phyloP scores from a whole-genome alignment of 176 grass and related monocot species.

The Musa schizocarpa region DNA sequence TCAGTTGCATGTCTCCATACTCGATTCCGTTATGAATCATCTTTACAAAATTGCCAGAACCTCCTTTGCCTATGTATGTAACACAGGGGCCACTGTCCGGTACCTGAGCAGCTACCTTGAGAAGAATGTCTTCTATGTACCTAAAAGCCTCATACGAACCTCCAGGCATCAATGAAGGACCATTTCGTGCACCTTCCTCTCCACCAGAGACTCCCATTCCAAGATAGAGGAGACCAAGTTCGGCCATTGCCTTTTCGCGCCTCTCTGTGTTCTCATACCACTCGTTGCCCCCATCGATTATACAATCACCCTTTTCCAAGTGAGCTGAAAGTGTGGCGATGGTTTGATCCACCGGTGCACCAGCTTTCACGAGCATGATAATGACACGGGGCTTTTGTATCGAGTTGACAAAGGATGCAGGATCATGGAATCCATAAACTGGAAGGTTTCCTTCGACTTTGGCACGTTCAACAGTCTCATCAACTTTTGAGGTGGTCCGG shows the following conservation, averaged over 20 bases:
- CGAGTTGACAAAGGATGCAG: constrained; percentile 11
- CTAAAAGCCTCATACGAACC: constrained; percentile 6
- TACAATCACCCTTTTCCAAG: constrained; percentile 8
- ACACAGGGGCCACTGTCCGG: constrained; percentile 14
- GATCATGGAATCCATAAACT: constrained; percentile 16
- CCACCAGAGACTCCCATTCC: constrained; percentile 19
- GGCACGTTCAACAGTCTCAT: constrained; percentile 19
- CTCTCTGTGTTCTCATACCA: constrained; percentile 19
- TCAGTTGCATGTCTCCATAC: constrained; percentile 21
- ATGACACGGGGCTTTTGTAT: constrained; percentile 16
- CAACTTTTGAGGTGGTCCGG: constrained; percentile 11
- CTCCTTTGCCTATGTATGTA: constrained; percentile 12
- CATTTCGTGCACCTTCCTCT: constrained; percentile 10
- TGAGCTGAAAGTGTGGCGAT: constrained; percentile 10
- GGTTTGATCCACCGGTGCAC: constrained; percentile 16
- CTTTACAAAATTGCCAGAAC: constrained; percentile 18
- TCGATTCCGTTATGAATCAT: constrained; percentile 15
- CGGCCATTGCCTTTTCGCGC: constrained; percentile 5
- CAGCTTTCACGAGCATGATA: constrained; percentile 16
- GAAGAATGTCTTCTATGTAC: constrained; percentile 18
- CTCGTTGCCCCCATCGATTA: constrained; percentile 14
- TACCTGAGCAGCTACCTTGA: constrained; percentile 14
- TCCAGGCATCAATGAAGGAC: constrained; percentile 18
- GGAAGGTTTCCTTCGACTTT: constrained; percentile 15
- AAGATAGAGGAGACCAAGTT: constrained; percentile 9